phyloP scores from a whole-genome alignment of 2,329 filamentous ascomycete species.

The Colletotrichum agaves region DNA sequence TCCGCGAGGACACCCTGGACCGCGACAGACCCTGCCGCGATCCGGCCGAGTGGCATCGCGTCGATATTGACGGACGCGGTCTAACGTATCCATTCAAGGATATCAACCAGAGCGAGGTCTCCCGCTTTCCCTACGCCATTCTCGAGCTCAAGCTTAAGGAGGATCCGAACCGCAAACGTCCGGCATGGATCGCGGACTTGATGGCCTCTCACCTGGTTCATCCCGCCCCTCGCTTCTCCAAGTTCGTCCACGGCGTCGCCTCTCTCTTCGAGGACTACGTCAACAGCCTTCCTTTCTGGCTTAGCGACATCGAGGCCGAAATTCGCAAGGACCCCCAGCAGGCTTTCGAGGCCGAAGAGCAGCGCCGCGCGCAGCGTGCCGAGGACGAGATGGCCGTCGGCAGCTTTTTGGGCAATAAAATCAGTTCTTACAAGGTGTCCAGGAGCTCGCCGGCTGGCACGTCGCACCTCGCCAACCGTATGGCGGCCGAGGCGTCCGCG shows the following conservation, averaged over 20 bases:
- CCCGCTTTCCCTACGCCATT: conserved; percentile 88
- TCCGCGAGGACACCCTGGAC: conserved; percentile 82
- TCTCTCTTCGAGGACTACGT: conserved; percentile 95
- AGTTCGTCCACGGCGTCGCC: conserved; percentile 94
- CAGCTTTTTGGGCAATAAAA: conserved; percentile 77
- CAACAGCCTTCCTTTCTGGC: conserved; percentile 96
- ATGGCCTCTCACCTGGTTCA: conserved; percentile 95
- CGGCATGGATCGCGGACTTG: conserved; percentile 89
- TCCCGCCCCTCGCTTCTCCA: conserved; percentile 89
- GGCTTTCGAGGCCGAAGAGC: conserved; percentile 92
- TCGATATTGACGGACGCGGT: conserved; percentile 84
- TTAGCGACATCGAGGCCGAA: conserved; percentile 89
- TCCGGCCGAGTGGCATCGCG: conserved; percentile 88
- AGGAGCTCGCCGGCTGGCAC: conserved; percentile 75
- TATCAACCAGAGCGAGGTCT: conserved; percentile 91
- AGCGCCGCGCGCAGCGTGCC: conserved; percentile 80
- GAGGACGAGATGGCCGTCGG: conserved; percentile 92
- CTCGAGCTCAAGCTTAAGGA: conserved; percentile 92
- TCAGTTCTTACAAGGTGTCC: conserved; percentile 66
- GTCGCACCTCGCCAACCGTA: conserved; percentile 69
- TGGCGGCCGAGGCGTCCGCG: conserved; percentile 57
- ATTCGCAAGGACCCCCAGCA: conserved; percentile 92
- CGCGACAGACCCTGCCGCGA: conserved; percentile 87
- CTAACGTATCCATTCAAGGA: conserved; percentile 89
- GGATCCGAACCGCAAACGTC: conserved; percentile 72